Evolutionary conservation across 2,329 filamentous ascomycete genomes (phyloP).

Genomic region (Ilyonectria robusta): DNA sequence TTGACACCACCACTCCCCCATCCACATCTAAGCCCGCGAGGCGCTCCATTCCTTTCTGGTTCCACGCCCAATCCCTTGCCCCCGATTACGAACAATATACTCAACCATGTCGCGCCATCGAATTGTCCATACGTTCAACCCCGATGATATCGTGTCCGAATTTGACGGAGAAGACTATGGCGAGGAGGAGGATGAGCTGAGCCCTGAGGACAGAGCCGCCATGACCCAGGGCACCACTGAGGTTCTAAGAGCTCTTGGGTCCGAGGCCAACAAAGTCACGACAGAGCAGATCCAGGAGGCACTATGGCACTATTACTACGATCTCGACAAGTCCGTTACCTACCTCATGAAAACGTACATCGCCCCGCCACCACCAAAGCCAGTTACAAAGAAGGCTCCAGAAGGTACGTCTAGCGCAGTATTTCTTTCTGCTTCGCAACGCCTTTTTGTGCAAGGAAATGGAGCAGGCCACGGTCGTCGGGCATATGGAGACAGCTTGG

Average conservation of each 20-base stretch:
- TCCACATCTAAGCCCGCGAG: constrained; percentile 1
- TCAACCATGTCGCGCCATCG: constrained; percentile 45
- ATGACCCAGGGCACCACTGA: constrained; percentile 77
- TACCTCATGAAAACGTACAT: constrained; percentile 81
- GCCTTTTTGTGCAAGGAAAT: constrained; percentile 45
- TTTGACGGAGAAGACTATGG: constrained; percentile 64
- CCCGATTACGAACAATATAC: neutral
- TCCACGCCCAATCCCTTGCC: constrained; percentile 1
- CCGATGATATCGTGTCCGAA: constrained; percentile 63
- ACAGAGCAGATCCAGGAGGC: constrained; percentile 85
- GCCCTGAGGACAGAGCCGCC: constrained; percentile 61
- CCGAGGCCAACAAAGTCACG: constrained; percentile 69
- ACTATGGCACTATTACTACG: constrained; percentile 96
- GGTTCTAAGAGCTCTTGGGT: constrained; percentile 76
- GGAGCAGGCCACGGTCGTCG: constrained; percentile 52
- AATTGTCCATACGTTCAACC: constrained; percentile 60
- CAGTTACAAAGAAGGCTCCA: constrained; percentile 57
- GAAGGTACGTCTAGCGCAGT: constrained; percentile 58
- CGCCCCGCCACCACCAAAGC: constrained; percentile 60
- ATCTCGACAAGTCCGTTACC: constrained; percentile 85
- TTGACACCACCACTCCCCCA: constrained; percentile 2
- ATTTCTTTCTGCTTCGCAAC: constrained; percentile 50
- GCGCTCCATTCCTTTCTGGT: neutral
- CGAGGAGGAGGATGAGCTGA: constrained; percentile 62
- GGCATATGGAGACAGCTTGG: constrained; percentile 30